Evolutionary conservation across 2,329 filamentous ascomycete genomes (phyloP).

Genomic region (Ascochyta lentis): DNA sequence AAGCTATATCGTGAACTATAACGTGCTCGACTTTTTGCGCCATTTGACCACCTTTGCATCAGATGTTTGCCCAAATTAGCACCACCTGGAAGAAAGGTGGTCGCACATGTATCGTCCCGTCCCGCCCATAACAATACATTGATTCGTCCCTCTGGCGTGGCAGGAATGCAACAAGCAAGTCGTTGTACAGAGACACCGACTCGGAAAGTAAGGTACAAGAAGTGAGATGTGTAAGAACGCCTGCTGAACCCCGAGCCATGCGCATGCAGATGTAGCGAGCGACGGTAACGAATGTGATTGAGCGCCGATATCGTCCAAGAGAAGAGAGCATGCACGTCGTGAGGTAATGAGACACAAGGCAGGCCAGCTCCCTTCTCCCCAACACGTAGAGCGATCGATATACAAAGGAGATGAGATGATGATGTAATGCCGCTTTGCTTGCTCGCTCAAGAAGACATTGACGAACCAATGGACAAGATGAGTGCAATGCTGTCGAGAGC

Average conservation of each 20-base stretch:
- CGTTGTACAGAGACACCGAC: slow-evolving; percentile 11
- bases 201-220: slow-evolving; percentile 36
- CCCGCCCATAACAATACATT: slow-evolving; percentile 10
- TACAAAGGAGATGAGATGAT: slow-evolving; percentile 30
- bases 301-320: slow-evolving; percentile 14
- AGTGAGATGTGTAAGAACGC: slow-evolving; percentile 17
- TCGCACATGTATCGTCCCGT: slow-evolving; percentile 12
- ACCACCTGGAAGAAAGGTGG: neutral
- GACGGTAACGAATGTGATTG: slow-evolving; percentile 13
- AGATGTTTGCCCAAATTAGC: neutral
- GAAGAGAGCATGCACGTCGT: slow-evolving; percentile 37
- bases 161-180: slow-evolving; percentile 7
- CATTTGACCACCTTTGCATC: neutral
- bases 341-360: slow-evolving; percentile 36
- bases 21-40: slow-evolving; percentile 13
- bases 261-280: slow-evolving; percentile 14
- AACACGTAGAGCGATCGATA: slow-evolving; percentile 26
- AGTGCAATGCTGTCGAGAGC: slow-evolving; percentile 18
- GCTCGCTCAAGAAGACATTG: slow-evolving; percentile 27
- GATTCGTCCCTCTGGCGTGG: slow-evolving; percentile 4
- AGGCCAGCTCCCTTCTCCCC: slow-evolving; percentile 44
- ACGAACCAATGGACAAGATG: slow-evolving; percentile 23
- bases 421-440: slow-evolving; percentile 23
- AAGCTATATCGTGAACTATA: slow-evolving; percentile 1
- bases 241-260: slow-evolving; percentile 17